Conservation (phyloP, 148 eudicot genomes). For the Fagopyrum esculentum region DNA sequence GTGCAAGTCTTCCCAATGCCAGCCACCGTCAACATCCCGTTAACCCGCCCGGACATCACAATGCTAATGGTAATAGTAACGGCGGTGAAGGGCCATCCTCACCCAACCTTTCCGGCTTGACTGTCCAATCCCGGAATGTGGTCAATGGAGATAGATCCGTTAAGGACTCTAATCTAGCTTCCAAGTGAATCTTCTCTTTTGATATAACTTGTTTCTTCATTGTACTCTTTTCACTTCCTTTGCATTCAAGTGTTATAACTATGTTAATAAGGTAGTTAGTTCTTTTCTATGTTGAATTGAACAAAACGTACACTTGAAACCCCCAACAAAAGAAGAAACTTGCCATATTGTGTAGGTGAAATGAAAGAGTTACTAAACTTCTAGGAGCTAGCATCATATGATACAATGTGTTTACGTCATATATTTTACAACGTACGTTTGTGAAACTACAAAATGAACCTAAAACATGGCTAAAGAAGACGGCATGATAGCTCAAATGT, state of each 20-base stretch:
- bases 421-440: not conserved
- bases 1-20: not conserved
- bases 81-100: slow-evolving; percentile 2
- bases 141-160: not conserved
- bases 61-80: not conserved
- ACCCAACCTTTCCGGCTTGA: slow-evolving; percentile 11
- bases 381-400: not conserved
- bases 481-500: not conserved
- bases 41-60: not conserved
- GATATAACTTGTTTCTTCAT: not conserved
- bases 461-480: not conserved
- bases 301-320: too few relatives aligned
- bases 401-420: not conserved
- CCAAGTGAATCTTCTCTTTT: not conserved
- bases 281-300: too few relatives aligned
- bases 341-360: too few relatives aligned
- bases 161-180: slow-evolving; percentile 13
- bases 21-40: not conserved
- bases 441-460: not conserved
- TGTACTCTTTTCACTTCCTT: not conserved
- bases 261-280: not conserved
- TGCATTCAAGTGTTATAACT: not conserved
- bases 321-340: too few relatives aligned
- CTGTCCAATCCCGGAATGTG: slow-evolving; percentile 2
- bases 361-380: not conserved